A percentile compares a stretch with the other conserved stretches of the same genome.
Evolutionary conservation across 306 rosid genomes (phyloP).

Genomic region (Vigna mungo): DNA sequence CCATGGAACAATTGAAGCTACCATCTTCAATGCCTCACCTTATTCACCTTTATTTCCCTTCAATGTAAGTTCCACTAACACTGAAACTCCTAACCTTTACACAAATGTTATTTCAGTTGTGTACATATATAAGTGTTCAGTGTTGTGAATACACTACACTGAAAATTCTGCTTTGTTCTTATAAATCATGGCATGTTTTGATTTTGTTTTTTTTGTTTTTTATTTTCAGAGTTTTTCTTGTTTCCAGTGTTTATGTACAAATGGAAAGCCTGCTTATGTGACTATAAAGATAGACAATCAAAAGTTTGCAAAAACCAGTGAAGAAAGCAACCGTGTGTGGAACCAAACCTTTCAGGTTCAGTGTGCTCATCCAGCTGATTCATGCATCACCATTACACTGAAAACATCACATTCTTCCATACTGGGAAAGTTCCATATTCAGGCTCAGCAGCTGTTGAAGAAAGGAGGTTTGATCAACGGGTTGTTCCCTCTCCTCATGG

Average conservation of each 20-base stretch:
- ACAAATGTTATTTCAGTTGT: background rate
- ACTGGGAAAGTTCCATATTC: conserved; percentile 73
- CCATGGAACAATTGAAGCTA: conserved; percentile 95
- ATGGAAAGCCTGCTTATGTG: conserved; percentile 72
- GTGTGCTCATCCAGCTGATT: conserved; percentile 80
- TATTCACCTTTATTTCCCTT: conserved; percentile 61
- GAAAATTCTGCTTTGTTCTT: conserved; percentile 20
- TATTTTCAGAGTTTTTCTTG: background rate
- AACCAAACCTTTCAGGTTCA: conserved; percentile 83
- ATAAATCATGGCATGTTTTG: conserved; percentile 6
- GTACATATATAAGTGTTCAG: background rate
- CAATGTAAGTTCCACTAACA: conserved; percentile 56
- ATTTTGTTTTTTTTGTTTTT: background rate
- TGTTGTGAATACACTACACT: background rate
- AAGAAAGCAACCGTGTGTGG: conserved; percentile 70
- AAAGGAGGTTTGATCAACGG: conserved; percentile 73
- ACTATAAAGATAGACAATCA: conserved; percentile 69
- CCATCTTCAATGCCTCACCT: conserved; percentile 85
- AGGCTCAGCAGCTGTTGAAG: conserved; percentile 58
- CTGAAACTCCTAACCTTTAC: background rate
- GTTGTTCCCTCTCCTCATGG: conserved; percentile 66
- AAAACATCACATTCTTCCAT: conserved; percentile 59
- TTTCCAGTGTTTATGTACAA: conserved; percentile 64
- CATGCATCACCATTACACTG: conserved; percentile 65
- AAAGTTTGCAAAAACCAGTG: conserved; percentile 70